Base-by-base conservation (phyloP, 1,284 basidiomycete species). In the Trametes hirsuta region DNA sequence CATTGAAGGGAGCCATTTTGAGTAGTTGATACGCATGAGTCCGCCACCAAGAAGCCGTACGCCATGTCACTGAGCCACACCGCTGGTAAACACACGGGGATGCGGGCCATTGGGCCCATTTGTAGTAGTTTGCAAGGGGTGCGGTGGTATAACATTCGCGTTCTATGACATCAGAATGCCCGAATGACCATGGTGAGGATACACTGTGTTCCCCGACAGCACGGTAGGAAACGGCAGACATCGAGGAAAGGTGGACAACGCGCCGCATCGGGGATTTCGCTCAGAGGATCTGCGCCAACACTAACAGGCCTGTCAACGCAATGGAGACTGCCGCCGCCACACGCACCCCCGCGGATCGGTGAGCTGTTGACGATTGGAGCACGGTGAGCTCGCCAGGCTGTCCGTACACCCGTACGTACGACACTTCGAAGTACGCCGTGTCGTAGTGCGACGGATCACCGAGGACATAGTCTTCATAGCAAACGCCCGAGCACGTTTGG, bases 351-450 rank as follows among this genome's bases (percentile, higher is more conserved):
- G 65, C 62, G 64, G 68, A 66, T 56, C 65, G 68, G 39, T 35
- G 52, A 4, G 62, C 67, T 42, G 56, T 55, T 15, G 68, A 69
- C 6, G 55, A 25, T 55, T 65, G 58, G 59, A 72, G 65, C 46
- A 73, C 69, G 37, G 72, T 73, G 30, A 69, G 52, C 58, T 69
- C 64, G 34, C 64, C 66, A 50, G 71, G 63, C 49, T 56, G 64
- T 25, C 84, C 80, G 70, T 82, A 87, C 45, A 87, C 79, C 47
- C 81, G 78, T 53, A 89, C 79, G 55, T 78, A 84, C 24, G 82
- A 80, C 63, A 94, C 80, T 70, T 93, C 91, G 68, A 92, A 94
- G 76, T 88, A 93, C 1, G 91, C 90, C 53, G 82, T 82, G 69
- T 84, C 79, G 75, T 88, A 93, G 65, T 79, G 81, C 24, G 83